Evolutionary conservation across 2,329 filamentous ascomycete species (phyloP), one percentile per base, ranked within the genome.

Genomic region (Aaosphaeria arxii): DNA sequence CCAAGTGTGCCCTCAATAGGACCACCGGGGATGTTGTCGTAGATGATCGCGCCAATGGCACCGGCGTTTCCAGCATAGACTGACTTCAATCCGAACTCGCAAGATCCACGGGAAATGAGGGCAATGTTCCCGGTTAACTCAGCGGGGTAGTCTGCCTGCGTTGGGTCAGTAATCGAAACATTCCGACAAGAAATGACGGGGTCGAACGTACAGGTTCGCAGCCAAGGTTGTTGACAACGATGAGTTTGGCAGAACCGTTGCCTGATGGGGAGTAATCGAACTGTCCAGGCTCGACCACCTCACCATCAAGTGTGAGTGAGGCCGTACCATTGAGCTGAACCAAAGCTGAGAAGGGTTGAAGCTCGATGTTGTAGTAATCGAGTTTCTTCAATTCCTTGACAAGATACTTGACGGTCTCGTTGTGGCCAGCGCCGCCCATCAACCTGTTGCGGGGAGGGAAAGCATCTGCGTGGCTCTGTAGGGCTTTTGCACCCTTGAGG

Each of bases 81-180:
- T 1, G 86, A 86, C 73, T 94, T 94, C 50, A 77, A 70, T 7
- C 84, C 87, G 57, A 92, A 94, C 6, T 82, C 57, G 63, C 89
- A 94, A 1, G 71, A 76, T 45, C 89, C 89, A 47, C 89, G 84
- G 30, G 77, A 75, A 54, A 94, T 79, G 35, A 94, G 75, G 7
- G 86, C 88, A 50, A 94, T 85, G 49, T 82, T 82, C 43, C 83
- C 86, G 7, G 73, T 66, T 4, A 86, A 71, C 1, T 73, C 68
- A 1, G 75, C 61, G 1, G 87, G 81, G 63, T 83, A 91, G 68
- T 91, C 86, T 2, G 76, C 73, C 57, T 66, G 39, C 11, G 38
- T 11, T 6, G n/a, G 9, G 33, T 36, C 33, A 36, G 33, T 36
- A n/a, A 9, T 9, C 9, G 7, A 9, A 9, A 36, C 33, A 9